These are phyloP conservation scores for Pseudozyma sp. DNA, from an alignment of 1,284 basidiomycete species.

Conservation along the genomic window DNA sequence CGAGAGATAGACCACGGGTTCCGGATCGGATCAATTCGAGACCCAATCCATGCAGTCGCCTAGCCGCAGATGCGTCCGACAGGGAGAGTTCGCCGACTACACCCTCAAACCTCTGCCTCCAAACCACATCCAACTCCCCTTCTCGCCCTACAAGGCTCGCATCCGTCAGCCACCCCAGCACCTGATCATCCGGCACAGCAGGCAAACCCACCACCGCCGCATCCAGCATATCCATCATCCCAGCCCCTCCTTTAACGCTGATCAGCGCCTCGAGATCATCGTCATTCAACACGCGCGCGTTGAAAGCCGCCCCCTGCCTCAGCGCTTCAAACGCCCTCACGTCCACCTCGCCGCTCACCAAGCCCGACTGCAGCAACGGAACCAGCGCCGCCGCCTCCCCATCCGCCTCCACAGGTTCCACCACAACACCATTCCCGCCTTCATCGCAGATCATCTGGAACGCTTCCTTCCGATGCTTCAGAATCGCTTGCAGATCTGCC, in stretches of 20 bases:
- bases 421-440: slow-evolving; percentile 2
- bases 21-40: slow-evolving; percentile 3
- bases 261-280: slow-evolving; percentile 41
- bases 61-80: background rate
- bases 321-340: slow-evolving; percentile 23
- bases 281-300: slow-evolving; percentile 45
- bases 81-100: too few relatives aligned
- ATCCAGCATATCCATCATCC: slow-evolving; percentile 9
- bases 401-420: slow-evolving; percentile 42
- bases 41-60: slow-evolving; percentile 8
- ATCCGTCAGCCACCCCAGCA: slow-evolving; percentile 14
- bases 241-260: background rate
- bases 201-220: slow-evolving; percentile 14
- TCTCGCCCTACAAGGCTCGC: background rate
- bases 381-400: slow-evolving; percentile 43
- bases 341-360: slow-evolving; percentile 28
- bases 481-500: slow-evolving; percentile 16
- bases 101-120: background rate
- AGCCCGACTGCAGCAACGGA: slow-evolving; percentile 17
- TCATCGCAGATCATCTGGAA: slow-evolving; percentile 16
- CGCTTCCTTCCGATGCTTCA: slow-evolving; percentile 18
- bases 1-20: background rate
- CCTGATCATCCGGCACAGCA: slow-evolving; percentile 16
- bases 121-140: too few relatives aligned
- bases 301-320: slow-evolving; percentile 32